A percentile compares a stretch with the other conserved stretches of the same genome.
These are phyloP conservation scores for Thalassiosira delicatula DNA, from an alignment of 352 stramenopile species.

Conservation along the genomic window DNA sequence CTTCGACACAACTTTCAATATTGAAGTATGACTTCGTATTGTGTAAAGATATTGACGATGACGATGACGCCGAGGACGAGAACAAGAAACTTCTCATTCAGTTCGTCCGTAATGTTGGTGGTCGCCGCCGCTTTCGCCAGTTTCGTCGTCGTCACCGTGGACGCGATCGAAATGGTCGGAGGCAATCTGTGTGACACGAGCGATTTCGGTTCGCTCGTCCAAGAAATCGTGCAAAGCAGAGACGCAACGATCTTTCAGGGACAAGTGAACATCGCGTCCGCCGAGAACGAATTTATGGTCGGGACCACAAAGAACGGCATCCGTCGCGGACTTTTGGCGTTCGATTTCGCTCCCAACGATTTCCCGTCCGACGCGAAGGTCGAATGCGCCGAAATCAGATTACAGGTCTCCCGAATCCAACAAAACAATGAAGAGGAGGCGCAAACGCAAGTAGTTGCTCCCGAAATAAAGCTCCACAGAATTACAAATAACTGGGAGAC, in stretches of 20 bases:
- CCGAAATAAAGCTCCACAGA: not conserved
- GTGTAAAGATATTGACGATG: too few species aligned
- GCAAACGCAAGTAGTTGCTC: too few species aligned
- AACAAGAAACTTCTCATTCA: too few species aligned
- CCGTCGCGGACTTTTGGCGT: not conserved
- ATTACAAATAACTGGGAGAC: not conserved
- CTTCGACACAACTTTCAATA: too few species aligned
- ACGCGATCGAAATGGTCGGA: too few species aligned
- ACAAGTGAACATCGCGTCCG: not conserved
- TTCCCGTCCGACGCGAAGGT: not conserved
- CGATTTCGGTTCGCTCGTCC: not conserved
- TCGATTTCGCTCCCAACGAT: not conserved
- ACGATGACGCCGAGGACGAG: too few species aligned
- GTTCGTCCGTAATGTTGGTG: too few species aligned
- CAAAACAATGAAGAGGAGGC: too few species aligned
- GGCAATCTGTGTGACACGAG: not conserved
- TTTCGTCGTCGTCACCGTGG: too few species aligned
- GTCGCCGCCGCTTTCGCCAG: too few species aligned
- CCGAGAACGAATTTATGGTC: not conserved
- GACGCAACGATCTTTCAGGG: not conserved
- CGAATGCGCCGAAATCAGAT: not conserved
- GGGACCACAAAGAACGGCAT: not conserved
- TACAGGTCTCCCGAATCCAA: not conserved
- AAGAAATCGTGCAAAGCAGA: not conserved
- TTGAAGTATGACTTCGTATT: too few species aligned